A percentile compares a stretch with the other conserved stretches of the same genome.
These are phyloP conservation scores for Radiomyces spectabilis DNA, from an alignment of 192 early-diverging fungal genomes.

Conservation along the genomic window DNA sequence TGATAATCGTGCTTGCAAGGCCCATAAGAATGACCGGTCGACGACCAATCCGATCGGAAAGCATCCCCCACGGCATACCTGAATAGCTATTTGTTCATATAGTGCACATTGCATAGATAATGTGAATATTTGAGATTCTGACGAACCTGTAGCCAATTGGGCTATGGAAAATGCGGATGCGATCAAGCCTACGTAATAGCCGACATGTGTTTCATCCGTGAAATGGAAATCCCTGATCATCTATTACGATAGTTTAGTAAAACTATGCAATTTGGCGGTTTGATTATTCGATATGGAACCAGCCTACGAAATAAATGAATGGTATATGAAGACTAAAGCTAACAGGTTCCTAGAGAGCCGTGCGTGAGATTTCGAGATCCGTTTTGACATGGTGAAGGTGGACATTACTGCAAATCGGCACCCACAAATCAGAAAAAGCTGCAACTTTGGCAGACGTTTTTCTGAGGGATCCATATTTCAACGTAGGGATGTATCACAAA, in stretches of 20 bases:
- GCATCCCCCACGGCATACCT: conserved; percentile 49
- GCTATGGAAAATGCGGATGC: conserved; percentile 42
- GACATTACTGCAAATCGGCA: conserved; percentile 3
- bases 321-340: not conserved
- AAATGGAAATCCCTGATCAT: conserved; percentile 60
- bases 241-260: not conserved
- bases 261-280: not conserved
- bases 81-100: not conserved
- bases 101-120: not conserved
- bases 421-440: not conserved
- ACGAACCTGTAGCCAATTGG: conserved; percentile 44
- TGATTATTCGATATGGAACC: not conserved
- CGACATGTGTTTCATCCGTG: conserved; percentile 41
- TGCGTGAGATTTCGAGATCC: not conserved
- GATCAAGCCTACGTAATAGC: conserved; percentile 38
- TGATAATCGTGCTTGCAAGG: conserved; percentile 55
- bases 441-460: not conserved
- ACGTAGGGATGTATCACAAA: not conserved
- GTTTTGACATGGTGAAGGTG: not conserved
- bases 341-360: not conserved
- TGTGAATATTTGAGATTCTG: not conserved
- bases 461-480: no score
- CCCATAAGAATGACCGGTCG: conserved; percentile 66
- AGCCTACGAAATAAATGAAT: not conserved
- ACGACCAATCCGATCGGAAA: conserved; percentile 65